A percentile compares a stretch with the other conserved stretches of the same genome.
phyloP scores from a whole-genome alignment of 805 yeast species.

The Isabelozyma rhagii region DNA sequence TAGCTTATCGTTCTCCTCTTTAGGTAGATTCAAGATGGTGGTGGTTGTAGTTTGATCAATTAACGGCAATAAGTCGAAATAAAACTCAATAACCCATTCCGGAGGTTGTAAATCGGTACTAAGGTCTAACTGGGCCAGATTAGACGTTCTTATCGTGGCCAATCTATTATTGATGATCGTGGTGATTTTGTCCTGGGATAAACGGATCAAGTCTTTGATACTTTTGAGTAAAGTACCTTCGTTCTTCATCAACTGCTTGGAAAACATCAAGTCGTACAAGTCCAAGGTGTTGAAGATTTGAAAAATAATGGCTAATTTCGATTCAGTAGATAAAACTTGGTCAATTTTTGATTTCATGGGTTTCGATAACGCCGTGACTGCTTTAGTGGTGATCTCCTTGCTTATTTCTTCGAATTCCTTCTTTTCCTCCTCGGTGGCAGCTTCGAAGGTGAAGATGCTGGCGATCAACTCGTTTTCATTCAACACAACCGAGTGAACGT shows the following conservation, averaged over 20 bases:
- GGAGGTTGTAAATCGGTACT: slow-evolving; percentile 71
- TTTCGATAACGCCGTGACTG: slow-evolving; percentile 52
- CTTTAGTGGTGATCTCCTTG: slow-evolving; percentile 42
- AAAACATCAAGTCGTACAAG: slow-evolving; percentile 68
- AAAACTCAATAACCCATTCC: slow-evolving; percentile 73
- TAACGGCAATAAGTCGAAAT: slow-evolving; percentile 56
- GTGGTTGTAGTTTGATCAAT: slow-evolving; percentile 40
- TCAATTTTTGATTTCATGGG: slow-evolving; percentile 66
- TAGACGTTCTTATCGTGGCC: slow-evolving; percentile 30
- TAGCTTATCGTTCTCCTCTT: slow-evolving; percentile 33
- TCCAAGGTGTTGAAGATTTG: slow-evolving; percentile 62
- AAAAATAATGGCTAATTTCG: slow-evolving; percentile 51
- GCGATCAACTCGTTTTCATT: slow-evolving; percentile 79
- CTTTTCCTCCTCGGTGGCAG: slow-evolving; percentile 15
- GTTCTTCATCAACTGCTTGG: slow-evolving; percentile 33
- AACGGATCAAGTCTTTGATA: slow-evolving; percentile 19
- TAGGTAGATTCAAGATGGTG: slow-evolving; percentile 41
- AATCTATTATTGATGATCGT: slow-evolving; percentile 25
- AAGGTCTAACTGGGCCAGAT: slow-evolving; percentile 38
- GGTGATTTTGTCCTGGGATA: slow-evolving; percentile 24
- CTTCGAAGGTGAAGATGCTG: slow-evolving; percentile 45
- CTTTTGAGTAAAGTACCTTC: slow-evolving; percentile 17
- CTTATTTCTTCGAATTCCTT: slow-evolving; percentile 28
- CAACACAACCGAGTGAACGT: slow-evolving; percentile 79
- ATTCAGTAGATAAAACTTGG: slow-evolving; percentile 64